phyloP scores from a whole-genome alignment of 768 basidiomycete genomes.

The Podaxis sp. region DNA sequence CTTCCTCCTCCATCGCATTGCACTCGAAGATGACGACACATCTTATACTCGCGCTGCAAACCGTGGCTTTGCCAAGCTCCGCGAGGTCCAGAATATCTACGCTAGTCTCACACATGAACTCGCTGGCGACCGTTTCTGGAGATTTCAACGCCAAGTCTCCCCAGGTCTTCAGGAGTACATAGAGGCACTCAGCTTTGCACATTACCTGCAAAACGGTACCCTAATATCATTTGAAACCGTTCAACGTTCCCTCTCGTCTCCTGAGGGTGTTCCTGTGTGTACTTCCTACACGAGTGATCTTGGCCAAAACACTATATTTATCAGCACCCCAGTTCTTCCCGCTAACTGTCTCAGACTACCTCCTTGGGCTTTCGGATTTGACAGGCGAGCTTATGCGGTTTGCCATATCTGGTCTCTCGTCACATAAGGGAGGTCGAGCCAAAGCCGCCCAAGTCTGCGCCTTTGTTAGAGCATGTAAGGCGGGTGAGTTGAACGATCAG shows the following conservation, averaged over 20 bases:
- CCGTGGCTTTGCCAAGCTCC: conserved; percentile 54
- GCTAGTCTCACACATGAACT: conserved; percentile 58
- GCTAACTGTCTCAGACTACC: conserved; percentile 76
- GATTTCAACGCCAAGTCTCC: conserved; percentile 68
- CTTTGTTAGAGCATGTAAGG: conserved; percentile 72
- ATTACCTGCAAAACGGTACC: conserved; percentile 69
- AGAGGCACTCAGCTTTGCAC: conserved; percentile 85
- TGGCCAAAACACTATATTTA: conserved; percentile 9
- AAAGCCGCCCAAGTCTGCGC: conserved; percentile 60
- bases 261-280: conserved; percentile 62
- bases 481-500: conserved; percentile 38
- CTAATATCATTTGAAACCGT: conserved; percentile 69
- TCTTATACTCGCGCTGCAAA: conserved; percentile 35
- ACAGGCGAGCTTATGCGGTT: conserved; percentile 97
- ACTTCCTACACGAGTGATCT: conserved; percentile 1
- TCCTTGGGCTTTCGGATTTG: conserved; percentile 89
- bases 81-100: conserved; percentile 64
- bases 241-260: conserved; percentile 58
- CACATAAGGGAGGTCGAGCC: conserved; percentile 57
- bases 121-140: conserved; percentile 69
- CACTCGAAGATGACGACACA: conserved; percentile 28
- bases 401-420: conserved; percentile 74
- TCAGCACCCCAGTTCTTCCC: conserved; percentile 59
- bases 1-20: conserved; percentile 82
- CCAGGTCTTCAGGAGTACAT: conserved; percentile 93